phyloP scores from a whole-genome alignment of 2,329 filamentous ascomycete genomes.

The Tolypocladium tundrense region DNA sequence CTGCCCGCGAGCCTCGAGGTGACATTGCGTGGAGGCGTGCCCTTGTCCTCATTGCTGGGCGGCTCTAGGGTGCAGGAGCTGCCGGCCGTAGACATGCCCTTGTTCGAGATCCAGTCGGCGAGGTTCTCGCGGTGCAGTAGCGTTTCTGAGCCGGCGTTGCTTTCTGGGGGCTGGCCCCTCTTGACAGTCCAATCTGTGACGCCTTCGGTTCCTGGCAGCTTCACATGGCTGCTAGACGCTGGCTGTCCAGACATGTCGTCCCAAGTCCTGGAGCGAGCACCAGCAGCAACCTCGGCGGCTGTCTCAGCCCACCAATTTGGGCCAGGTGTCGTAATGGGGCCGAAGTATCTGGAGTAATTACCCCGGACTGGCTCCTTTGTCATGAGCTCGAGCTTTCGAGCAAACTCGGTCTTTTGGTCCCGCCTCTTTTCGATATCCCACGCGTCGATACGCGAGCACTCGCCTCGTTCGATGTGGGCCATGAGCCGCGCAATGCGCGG shows the following conservation, averaged over 20 bases:
- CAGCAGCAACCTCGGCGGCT: neutral
- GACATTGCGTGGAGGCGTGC: neutral
- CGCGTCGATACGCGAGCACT: constrained; percentile 26
- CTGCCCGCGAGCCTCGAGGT: neutral
- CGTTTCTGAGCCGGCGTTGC: neutral
- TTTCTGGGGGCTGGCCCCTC: neutral
- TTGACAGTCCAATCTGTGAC: neutral
- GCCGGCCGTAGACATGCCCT: neutral
- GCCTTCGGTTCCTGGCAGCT: neutral
- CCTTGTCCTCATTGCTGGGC: neutral
- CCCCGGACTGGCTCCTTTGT: constrained; percentile 16
- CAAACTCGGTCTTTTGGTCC: constrained; percentile 25
- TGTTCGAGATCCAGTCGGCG: neutral
- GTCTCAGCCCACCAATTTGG: neutral
- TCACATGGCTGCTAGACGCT: neutral
- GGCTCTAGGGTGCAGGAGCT: neutral
- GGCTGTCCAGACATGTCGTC: neutral
- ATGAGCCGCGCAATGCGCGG: constrained; percentile 26
- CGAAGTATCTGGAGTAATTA: constrained; percentile 16
- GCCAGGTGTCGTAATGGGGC: neutral
- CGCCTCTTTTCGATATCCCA: constrained; percentile 22
- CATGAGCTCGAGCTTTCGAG: constrained; percentile 15
- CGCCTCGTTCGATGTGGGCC: constrained; percentile 31
- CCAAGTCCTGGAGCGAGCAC: neutral
- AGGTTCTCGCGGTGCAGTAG: neutral